A percentile compares a stretch with the other conserved stretches of the same genome.
Conservation (phyloP, 2,329 filamentous ascomycete species). For the Claviceps spartinae region DNA sequence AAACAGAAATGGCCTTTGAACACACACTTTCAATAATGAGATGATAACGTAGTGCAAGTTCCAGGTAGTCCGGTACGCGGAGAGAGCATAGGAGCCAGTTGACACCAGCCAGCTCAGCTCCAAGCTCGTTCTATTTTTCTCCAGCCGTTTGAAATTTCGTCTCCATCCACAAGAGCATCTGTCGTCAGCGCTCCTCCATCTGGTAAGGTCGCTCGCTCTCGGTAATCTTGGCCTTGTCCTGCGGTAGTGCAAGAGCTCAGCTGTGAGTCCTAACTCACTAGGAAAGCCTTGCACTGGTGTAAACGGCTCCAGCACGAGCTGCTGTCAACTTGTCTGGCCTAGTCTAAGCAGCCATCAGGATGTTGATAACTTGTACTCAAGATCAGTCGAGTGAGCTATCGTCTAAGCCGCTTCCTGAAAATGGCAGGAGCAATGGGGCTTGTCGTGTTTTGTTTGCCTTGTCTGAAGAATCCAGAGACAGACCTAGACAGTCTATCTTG, state of each 20-base stretch:
- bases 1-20: too few relatives aligned
- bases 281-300: constrained; percentile 7
- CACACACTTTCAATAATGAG: too few relatives aligned
- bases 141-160: constrained; percentile 3
- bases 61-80: neutral
- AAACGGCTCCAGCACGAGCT: constrained; percentile 9
- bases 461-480: neutral
- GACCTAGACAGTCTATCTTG: neutral
- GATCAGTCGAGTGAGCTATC: neutral
- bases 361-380: constrained; percentile 26
- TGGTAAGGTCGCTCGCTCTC: neutral
- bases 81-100: neutral
- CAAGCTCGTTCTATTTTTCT: neutral
- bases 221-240: neutral
- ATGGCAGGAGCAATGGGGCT: neutral
- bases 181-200: neutral
- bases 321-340: constrained; percentile 27
- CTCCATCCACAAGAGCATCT: constrained; percentile 1
- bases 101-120: neutral
- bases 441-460: neutral
- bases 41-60: too few relatives aligned
- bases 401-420: neutral
- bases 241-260: constrained; percentile 4
- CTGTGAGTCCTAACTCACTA: neutral
- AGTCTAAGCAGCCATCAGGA: constrained; percentile 29